Evolutionary conservation across 148 eudicot species (phyloP), one percentile per base, ranked within the genome.

Genomic region (Cornus kousa): DNA sequence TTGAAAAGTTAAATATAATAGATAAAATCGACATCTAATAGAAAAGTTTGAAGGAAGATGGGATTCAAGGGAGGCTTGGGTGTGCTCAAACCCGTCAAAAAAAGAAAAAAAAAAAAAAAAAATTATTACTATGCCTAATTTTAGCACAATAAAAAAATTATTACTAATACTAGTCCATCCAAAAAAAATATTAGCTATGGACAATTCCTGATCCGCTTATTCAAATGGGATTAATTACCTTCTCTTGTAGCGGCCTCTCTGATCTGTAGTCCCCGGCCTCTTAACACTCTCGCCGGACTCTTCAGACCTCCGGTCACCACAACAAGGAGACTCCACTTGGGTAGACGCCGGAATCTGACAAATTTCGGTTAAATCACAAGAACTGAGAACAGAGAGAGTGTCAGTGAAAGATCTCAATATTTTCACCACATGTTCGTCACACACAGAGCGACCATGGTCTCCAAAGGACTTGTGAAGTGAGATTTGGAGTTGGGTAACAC

Each of bases 211-310:
- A 28, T 28, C 28, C 28, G 28, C 28, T 1, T 28, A 28, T 28
- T 28, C 28, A 28, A 28, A 28, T 28, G 28, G 28, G 28, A 28
- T 35, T 35, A 19, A 68, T 60, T 35, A 82, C 85, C 85, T 68
- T 70, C 85, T 82, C 72, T 78, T 78, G 74, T 82, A 82, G 74
- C 81, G 74, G 7, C 85, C 85, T 74, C 85, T 68, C 71, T 79
- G 85, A 20, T 70, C 79, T 53, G 70, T 78, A 23, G 62, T 74
- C 67, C 28, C 39, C 17, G 81, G 32, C 55, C 50, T 68, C 75
- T 74, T 82, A 23, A 40, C 20, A 20, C 75, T 62, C 43, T 77
- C 72, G 28, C 72, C 76, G 73, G 80, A 75, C 24, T 67, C 71
- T 33, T 46, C 66, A 20, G 23, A 76, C 20, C 13, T 64, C 64